Percentiles rank a stretch among this genome's conserved stretches.
Conservation (phyloP, 768 basidiomycete species). For the Hypsizygus marmoreus region DNA sequence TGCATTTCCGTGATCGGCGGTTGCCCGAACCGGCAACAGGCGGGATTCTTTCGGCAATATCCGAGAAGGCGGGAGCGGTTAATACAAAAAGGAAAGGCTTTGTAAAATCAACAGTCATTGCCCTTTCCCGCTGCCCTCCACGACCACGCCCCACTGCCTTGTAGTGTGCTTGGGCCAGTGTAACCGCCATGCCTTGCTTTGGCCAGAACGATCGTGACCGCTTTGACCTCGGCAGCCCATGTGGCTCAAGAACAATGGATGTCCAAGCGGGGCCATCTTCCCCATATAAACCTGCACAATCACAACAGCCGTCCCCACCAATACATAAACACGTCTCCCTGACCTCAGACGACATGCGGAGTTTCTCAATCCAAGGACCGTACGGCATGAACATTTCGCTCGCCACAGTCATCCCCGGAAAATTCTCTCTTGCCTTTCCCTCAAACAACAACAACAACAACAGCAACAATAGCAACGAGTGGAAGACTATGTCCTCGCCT, state of each 20-base stretch:
- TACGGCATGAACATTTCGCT: slow-evolving; percentile 18
- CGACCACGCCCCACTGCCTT: no score
- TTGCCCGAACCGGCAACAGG: not conserved
- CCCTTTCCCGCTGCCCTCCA: no score
- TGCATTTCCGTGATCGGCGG: no score
- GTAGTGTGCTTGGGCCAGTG: no score
- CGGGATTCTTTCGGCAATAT: slow-evolving; percentile 11
- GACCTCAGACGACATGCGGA: slow-evolving; percentile 16
- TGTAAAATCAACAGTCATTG: no score
- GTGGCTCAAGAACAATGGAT: slow-evolving; percentile 21
- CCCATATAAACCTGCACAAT: slow-evolving; percentile 13
- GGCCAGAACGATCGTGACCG: slow-evolving; percentile 6
- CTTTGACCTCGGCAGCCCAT: slow-evolving; percentile 17
- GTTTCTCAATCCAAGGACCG: slow-evolving; percentile 13
- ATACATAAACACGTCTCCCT: slow-evolving; percentile 3
- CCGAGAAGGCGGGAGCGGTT: slow-evolving; percentile 4
- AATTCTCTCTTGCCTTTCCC: slow-evolving; percentile 13
- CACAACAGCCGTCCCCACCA: not conserved
- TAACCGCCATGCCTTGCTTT: slow-evolving; percentile 1
- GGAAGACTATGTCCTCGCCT: no score
- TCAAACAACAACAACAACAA: not conserved
- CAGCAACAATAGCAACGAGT: no score
- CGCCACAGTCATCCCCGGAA: slow-evolving; percentile 8
- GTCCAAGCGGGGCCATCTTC: slow-evolving; percentile 8
- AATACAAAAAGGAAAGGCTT: no score